A percentile compares a stretch with the other conserved stretches of the same genome.
phyloP scores from a whole-genome alignment of 1,139 yeast genomes.

The Arxiozyma telluris region DNA sequence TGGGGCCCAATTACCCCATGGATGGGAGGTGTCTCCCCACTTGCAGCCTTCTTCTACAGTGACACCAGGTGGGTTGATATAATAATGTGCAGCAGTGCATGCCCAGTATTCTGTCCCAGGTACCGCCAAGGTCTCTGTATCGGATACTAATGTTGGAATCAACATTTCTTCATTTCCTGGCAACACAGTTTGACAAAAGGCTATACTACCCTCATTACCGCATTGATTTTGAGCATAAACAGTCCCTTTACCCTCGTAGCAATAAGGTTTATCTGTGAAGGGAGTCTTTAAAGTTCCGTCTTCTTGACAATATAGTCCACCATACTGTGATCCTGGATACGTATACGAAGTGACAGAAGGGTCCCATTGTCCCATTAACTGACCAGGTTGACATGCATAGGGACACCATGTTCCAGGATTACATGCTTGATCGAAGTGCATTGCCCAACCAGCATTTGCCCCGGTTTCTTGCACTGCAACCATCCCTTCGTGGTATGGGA shows the following conservation, averaged over 20 bases:
- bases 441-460: slow-evolving; percentile 78
- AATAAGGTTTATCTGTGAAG: slow-evolving; percentile 48
- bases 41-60: slow-evolving; percentile 68
- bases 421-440: slow-evolving; percentile 70
- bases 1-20: slow-evolving; percentile 87
- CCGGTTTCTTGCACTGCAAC: slow-evolving; percentile 55
- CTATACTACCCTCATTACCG: slow-evolving; percentile 41
- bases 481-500: slow-evolving; percentile 58
- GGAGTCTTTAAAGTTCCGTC: slow-evolving; percentile 64
- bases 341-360: slow-evolving; percentile 48
- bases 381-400: slow-evolving; percentile 81
- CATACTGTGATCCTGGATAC: slow-evolving; percentile 66
- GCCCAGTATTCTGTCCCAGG: slow-evolving; percentile 73
- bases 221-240: slow-evolving; percentile 51
- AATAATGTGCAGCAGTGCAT: slow-evolving; percentile 77
- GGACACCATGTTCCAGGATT: slow-evolving; percentile 73
- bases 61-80: slow-evolving; percentile 80
- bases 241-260: slow-evolving; percentile 71
- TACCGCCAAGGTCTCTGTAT: slow-evolving; percentile 55
- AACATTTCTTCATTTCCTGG: slow-evolving; percentile 94
- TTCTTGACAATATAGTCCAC: slow-evolving; percentile 68
- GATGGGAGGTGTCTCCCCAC: slow-evolving; percentile 66
- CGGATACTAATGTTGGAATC: slow-evolving; percentile 64
- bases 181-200: slow-evolving; percentile 85
- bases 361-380: slow-evolving; percentile 75